Conservation (phyloP, 495 filamentous ascomycete genomes). For the Rostrohypoxylon terebratum region DNA sequence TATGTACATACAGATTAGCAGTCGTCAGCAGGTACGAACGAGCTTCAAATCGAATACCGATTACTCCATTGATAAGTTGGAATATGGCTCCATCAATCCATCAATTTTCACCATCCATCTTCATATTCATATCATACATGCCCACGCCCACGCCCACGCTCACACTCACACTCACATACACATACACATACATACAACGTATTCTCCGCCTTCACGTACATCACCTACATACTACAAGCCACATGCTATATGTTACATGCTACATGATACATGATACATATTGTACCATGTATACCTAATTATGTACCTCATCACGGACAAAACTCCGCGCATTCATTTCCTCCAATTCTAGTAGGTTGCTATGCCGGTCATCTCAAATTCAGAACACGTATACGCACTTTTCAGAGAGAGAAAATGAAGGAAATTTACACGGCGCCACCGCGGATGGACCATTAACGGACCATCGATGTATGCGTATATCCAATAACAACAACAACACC, state of each 20-base stretch:
- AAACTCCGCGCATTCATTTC: slow-evolving; percentile 30
- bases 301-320: slow-evolving; percentile 24
- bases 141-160: background rate
- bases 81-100: slow-evolving; percentile 5
- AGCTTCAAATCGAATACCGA: background rate
- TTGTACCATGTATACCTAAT: background rate
- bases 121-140: background rate
- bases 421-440: slow-evolving; percentile 28
- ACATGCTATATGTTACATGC: background rate
- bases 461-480: slow-evolving; percentile 37
- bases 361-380: slow-evolving; percentile 24
- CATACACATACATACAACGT: background rate
- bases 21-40: slow-evolving; percentile 12
- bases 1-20: background rate
- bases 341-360: slow-evolving; percentile 44
- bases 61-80: slow-evolving; percentile 7
- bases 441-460: slow-evolving; percentile 39
- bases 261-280: background rate
- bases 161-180: background rate
- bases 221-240: background rate
- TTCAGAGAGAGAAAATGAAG: background rate
- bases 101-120: background rate
- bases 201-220: background rate
- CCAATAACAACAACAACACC: slow-evolving; percentile 35
- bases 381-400: slow-evolving; percentile 30